These are phyloP conservation scores for Tricladium varicosporioides DNA, from an alignment of 2,329 filamentous ascomycete species.

Conservation along the genomic window DNA sequence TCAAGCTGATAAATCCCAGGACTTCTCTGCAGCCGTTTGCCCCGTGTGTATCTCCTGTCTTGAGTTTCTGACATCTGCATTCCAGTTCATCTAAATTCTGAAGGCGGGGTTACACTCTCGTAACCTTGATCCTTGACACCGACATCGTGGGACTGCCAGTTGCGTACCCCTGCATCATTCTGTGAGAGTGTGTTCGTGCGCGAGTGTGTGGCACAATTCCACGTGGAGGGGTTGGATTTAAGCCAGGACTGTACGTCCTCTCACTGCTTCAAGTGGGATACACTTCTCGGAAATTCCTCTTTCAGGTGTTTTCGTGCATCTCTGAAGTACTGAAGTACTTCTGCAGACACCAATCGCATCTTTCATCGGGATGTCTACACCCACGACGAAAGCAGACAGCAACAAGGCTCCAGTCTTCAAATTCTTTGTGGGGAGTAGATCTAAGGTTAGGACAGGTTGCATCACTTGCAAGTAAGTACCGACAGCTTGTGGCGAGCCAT, in stretches of 20 bases:
- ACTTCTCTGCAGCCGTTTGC: too few species aligned
- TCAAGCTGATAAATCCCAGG: too few species aligned
- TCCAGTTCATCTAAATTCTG: background rate
- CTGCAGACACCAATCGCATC: background rate
- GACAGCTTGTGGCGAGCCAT: background rate
- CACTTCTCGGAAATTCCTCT: too few species aligned
- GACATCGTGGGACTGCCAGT: background rate
- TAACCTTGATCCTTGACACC: background rate
- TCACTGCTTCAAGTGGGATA: too few species aligned
- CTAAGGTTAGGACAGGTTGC: constrained; percentile 50
- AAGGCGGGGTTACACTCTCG: background rate
- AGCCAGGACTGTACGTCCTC: background rate
- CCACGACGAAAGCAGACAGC: background rate
- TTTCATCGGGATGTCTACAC: background rate
- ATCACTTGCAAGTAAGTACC: constrained; percentile 53
- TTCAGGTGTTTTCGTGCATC: background rate
- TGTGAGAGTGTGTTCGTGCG: too few species aligned
- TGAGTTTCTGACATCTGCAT: background rate
- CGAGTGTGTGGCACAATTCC: background rate
- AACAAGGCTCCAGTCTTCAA: constrained; percentile 7
- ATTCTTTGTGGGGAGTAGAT: constrained; percentile 34
- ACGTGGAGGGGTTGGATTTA: background rate
- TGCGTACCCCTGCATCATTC: background rate
- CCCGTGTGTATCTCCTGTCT: too few species aligned
- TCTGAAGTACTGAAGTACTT: background rate